A percentile compares a stretch with the other conserved stretches of the same genome.
These are phyloP conservation scores for Botrytis sinoallii DNA, from an alignment of 2,329 filamentous ascomycete genomes.

Conservation along the genomic window DNA sequence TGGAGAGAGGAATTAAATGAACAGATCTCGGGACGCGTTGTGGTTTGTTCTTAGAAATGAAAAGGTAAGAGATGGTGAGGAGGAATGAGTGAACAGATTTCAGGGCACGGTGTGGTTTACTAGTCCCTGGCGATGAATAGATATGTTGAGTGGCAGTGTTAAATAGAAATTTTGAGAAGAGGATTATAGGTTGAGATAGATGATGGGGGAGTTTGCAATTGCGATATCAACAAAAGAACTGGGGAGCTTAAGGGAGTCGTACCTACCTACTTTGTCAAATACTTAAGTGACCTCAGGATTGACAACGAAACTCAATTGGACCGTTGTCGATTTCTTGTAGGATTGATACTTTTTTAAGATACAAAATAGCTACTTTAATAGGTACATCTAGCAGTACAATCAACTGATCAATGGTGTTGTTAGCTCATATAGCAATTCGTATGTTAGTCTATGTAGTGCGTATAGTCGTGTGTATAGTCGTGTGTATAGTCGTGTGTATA, in stretches of 20 bases:
- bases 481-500: no score
- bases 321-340: neutral
- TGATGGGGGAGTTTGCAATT: neutral
- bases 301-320: neutral
- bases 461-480: neutral
- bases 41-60: neutral
- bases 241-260: neutral
- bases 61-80: neutral
- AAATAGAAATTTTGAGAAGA: neutral
- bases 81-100: conserved; percentile 5
- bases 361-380: neutral
- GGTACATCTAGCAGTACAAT: neutral
- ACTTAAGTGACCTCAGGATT: neutral
- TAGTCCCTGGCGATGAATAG: neutral
- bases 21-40: conserved; percentile 15
- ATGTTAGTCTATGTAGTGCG: neutral
- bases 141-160: neutral
- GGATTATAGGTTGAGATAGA: neutral
- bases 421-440: neutral
- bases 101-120: conserved; percentile 8
- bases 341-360: neutral
- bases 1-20: neutral
- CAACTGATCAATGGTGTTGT: neutral
- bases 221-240: neutral
- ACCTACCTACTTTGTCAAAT: neutral